Evolutionary conservation across 176 grass and related monocot genomes (phyloP), one percentile per base, ranked within the genome.

Genomic region (Poa annua): DNA sequence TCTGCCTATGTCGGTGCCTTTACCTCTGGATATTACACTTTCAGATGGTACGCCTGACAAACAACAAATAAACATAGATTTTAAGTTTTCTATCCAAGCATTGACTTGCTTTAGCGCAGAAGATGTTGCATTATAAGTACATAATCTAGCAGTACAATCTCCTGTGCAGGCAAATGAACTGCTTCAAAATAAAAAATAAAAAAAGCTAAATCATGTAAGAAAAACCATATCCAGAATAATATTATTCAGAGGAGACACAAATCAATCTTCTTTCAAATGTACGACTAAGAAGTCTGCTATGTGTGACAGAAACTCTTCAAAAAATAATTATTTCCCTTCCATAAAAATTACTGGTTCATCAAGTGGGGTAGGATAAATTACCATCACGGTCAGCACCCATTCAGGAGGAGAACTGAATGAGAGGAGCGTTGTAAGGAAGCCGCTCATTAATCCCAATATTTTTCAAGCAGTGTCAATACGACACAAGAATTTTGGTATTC

Each of bases 311-410:
- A 66, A 42, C 11, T 60, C 35, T 33, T 76, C 62, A 36, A 29
- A 10, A 1, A 73, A 62, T 22, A 33, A 35, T 19, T 53, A 42
- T 64, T 65, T 25, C 60, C 26, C 24, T 63, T 74, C n/a, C 19
- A 19, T 70, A 29, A 76, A 19, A 71, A 71, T 64, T 26, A 89
- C 11, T 71, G 38, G 35, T 48, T 11, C 35, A 74, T 71, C 71
- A 54, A 75, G 25, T 79, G 68, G 74, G 20, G 72, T 79, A 83
- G 61, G 34, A 81, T 21, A 94, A 70, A 19, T 16, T 99, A 99
- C 96, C 96, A 88, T 99, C 96, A 90, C 96, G 96, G 63, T 99
- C 96, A 76, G 93, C 96, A 83, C 96, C 96, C 93, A 99, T 99
- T 93, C 96, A 99, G 74, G 96, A 99, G 47, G 96, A 96, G 78